A percentile compares a stretch with the other conserved stretches of the same genome.
phyloP scores from a whole-genome alignment of 2,329 filamentous ascomycete species.

The Coleophoma cylindrospora region DNA sequence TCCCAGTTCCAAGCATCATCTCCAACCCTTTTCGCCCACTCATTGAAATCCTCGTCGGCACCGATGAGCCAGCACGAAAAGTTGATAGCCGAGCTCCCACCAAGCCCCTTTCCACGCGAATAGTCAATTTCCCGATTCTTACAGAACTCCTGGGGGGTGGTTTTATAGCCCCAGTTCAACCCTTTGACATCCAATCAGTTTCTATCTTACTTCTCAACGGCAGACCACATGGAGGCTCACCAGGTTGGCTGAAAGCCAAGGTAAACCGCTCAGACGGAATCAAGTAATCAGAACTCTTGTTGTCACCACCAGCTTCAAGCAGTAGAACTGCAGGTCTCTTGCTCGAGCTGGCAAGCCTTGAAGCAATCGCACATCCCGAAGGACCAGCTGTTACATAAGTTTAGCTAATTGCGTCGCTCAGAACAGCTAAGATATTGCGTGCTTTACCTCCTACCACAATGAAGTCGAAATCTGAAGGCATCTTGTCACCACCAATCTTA shows the following conservation, averaged over 20 bases:
- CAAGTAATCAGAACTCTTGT: constrained; percentile 40
- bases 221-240: background rate
- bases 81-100: constrained; percentile 48
- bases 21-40: constrained; percentile 50
- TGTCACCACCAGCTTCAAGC: constrained; percentile 51
- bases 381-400: constrained; percentile 44
- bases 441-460: constrained; percentile 18
- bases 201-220: background rate
- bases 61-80: constrained; percentile 51
- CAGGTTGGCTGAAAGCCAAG: constrained; percentile 33
- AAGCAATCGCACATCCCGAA: constrained; percentile 51
- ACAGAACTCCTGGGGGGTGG: constrained; percentile 37
- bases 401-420: background rate
- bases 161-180: constrained; percentile 50
- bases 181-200: constrained; percentile 29
- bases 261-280: constrained; percentile 50
- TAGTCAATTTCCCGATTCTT: constrained; percentile 40
- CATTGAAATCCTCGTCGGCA: constrained; percentile 54
- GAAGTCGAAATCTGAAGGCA: constrained; percentile 10
- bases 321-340: constrained; percentile 50
- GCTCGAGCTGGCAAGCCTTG: constrained; percentile 40
- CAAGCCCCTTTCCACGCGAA: constrained; percentile 44
- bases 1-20: constrained; percentile 54
- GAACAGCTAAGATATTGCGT: background rate
- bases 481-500: background rate